phyloP scores from a whole-genome alignment of 2,329 filamentous ascomycete genomes.

The Diaporthe sp. region DNA sequence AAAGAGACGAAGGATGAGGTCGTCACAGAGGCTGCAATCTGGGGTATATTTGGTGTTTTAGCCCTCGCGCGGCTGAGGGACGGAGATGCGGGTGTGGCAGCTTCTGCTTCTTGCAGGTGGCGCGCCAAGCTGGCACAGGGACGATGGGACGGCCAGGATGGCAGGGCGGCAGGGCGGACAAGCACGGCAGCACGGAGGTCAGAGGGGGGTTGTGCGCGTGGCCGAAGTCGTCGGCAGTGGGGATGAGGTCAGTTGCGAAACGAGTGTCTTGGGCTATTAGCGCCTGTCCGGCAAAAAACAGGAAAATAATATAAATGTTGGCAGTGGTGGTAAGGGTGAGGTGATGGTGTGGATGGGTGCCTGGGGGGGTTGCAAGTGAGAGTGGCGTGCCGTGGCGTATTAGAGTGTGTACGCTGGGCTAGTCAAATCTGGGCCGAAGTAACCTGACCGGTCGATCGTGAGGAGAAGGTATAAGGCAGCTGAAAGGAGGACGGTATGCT shows the following conservation, averaged over 20 bases:
- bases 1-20: slow-evolving; percentile 24
- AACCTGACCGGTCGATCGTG: slow-evolving; percentile 31
- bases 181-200: slow-evolving; percentile 11
- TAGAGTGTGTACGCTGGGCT: slow-evolving; percentile 15
- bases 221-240: slow-evolving; percentile 33
- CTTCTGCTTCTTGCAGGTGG: slow-evolving; percentile 15
- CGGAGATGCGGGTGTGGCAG: slow-evolving; percentile 20
- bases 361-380: slow-evolving; percentile 11
- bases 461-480: slow-evolving; percentile 17
- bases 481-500: not conserved
- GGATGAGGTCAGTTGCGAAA: slow-evolving; percentile 33
- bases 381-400: slow-evolving; percentile 34
- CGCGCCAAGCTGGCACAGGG: slow-evolving; percentile 23
- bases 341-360: slow-evolving; percentile 25
- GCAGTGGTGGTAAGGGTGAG: not conserved
- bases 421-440: slow-evolving; percentile 25
- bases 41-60: slow-evolving; percentile 34
- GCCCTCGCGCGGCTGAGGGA: slow-evolving; percentile 23
- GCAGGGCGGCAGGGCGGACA: slow-evolving; percentile 15
- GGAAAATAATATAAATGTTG: slow-evolving; percentile 24
- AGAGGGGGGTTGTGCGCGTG: slow-evolving; percentile 22
- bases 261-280: slow-evolving; percentile 38
- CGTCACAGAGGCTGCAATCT: not conserved
- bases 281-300: slow-evolving; percentile 35
- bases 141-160: slow-evolving; percentile 29